A percentile compares a stretch with the other conserved stretches of the same genome.
These are phyloP conservation scores for Lantana camara DNA, from an alignment of 257 asterid species.

Conservation along the genomic window DNA sequence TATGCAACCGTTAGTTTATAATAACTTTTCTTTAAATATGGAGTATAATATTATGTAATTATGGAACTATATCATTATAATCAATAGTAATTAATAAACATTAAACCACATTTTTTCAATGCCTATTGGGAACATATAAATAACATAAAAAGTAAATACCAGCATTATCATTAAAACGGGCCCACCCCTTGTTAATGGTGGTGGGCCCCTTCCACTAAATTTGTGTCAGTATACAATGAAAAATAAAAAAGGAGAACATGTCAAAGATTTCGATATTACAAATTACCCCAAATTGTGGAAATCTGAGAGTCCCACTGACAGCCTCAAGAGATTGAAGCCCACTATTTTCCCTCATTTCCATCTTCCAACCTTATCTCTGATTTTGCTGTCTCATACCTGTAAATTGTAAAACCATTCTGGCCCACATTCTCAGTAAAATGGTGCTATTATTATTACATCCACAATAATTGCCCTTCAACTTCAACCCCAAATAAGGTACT, in stretches of 20 bases:
- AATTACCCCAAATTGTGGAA: conserved; percentile 30
- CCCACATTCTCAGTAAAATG: conserved; percentile 12
- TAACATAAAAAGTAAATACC: no score
- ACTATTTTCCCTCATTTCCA: conserved; percentile 28
- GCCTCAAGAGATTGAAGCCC: conserved; percentile 25
- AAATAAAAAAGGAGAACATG: no score
- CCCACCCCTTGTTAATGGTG: no score
- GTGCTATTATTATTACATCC: background rate
- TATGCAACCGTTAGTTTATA: no score
- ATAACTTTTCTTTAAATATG: no score
- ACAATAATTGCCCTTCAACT: background rate
- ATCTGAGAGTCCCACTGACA: conserved; percentile 29
- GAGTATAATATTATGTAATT: no score
- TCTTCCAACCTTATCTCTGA: conserved; percentile 15
- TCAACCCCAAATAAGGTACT: background rate
- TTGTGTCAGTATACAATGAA: background rate
- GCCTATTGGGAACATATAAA: no score
- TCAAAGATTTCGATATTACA: background rate
- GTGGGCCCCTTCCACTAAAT: conserved; percentile 23
- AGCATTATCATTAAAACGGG: no score
- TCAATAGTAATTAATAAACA: no score
- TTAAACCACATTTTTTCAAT: no score
- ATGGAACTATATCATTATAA: no score
- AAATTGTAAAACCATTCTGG: conserved; percentile 7
- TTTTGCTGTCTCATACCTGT: conserved; percentile 24